Evolutionary conservation across 768 basidiomycete genomes (phyloP), one percentile per base, ranked within the genome.

Genomic region (Chalciporus pseudorubinellus): DNA sequence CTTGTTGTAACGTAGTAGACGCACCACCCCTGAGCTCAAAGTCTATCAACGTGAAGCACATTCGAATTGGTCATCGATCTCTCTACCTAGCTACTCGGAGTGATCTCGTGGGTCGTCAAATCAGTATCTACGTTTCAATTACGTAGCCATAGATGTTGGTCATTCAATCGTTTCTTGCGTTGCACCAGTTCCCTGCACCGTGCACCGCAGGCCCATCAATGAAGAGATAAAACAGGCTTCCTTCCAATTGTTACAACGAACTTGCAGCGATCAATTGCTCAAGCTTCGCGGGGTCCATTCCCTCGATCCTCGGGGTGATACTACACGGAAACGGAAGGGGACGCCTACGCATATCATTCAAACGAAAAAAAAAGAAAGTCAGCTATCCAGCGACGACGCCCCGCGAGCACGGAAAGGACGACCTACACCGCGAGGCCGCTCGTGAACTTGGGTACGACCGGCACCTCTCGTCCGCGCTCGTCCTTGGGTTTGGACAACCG

Each of bases 351-450:
- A 34, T 34, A 34, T 34, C 33, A 9, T 34, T 34, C 33, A 16
- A 14, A 34, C 7, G 16, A 4, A 31, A 4, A 34, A 16, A 14
- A 34, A 4, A 34, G 5, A 31, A 4, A 34, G 16, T 34, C 33
- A 34, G 33, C 2, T 3, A 34, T 34, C 16, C 33, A 34, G 16
- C 3, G 3, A 16, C 8, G 33, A 14, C 33, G 7, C 13, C 29
- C 33, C 16, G 8, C 14, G 3, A 31, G 10, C 12, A 13, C 33
- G 16, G 33, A n/a, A 34, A 34, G 12, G 33, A 34, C n/a, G 8
- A 26, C 46, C 7, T 40, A 53, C 60, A 60, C 49, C 24, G 43
- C 52, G 26, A 61, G 20, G 6, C 51, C 58, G 22, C 34, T 59
- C 36, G 48, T 36, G 43, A 48, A 63, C 38, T 36, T 46, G 28